Evolutionary conservation across 164 flowering plant species (phyloP).

Genomic region (Protea cynaroides): DNA sequence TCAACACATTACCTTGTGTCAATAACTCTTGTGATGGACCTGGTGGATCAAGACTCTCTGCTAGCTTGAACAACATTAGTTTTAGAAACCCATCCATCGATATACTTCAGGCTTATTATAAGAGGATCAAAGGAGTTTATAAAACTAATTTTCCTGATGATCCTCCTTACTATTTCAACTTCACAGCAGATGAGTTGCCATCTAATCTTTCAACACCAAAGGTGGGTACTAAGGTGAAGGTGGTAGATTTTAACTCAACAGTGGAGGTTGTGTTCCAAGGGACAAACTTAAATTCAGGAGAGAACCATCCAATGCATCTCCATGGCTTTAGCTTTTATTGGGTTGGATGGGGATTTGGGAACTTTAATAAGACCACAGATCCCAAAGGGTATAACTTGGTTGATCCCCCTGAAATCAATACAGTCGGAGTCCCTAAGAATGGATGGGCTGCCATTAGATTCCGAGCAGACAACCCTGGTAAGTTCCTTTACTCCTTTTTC

Average conservation of each 20-base stretch:
- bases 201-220: not conserved
- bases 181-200: constrained; percentile 9
- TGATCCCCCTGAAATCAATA: constrained; percentile 33
- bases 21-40: constrained; percentile 12
- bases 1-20: constrained; percentile 9
- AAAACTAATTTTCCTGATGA: constrained; percentile 6
- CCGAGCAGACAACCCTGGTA: constrained; percentile 40
- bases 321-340: constrained; percentile 35
- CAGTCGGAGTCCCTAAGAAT: constrained; percentile 26
- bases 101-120: too few species aligned
- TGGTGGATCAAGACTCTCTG: constrained; percentile 10
- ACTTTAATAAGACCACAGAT: constrained; percentile 24
- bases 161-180: constrained; percentile 8
- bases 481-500: constrained; percentile 17
- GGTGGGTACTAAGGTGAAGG: constrained; percentile 15
- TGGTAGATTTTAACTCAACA: constrained; percentile 3
- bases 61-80: constrained; percentile 22
- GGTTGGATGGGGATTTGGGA: constrained; percentile 35
- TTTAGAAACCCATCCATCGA: too few species aligned
- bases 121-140: constrained; percentile 10
- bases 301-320: constrained; percentile 23
- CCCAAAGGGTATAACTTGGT: constrained; percentile 26
- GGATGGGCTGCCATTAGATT: constrained; percentile 44
- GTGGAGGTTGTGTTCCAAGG: constrained; percentile 21
- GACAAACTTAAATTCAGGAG: constrained; percentile 1